Evolutionary conservation across 345 rosid genomes (phyloP).

Genomic region (Cardamine chenopodiifolia): DNA sequence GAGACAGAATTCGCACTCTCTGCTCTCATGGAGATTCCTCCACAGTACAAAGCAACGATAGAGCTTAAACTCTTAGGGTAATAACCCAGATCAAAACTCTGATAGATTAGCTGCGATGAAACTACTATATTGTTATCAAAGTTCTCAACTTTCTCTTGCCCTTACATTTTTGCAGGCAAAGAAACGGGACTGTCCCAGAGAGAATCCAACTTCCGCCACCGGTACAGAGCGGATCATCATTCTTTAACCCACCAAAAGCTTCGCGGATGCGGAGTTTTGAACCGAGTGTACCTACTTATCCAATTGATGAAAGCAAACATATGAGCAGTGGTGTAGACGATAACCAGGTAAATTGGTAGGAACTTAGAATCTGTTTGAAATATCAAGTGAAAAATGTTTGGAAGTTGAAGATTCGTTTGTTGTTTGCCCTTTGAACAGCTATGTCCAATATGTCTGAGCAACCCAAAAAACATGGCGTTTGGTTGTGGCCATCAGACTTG

Average conservation of each 20-base stretch:
- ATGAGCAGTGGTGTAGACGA: constrained; percentile 57
- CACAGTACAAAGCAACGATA: constrained; percentile 88
- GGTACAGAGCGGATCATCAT: constrained; percentile 47
- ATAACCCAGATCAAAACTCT: not conserved
- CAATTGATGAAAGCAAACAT: constrained; percentile 42
- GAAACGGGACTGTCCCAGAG: constrained; percentile 53
- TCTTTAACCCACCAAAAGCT: constrained; percentile 45
- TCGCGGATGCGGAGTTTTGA: constrained; percentile 50
- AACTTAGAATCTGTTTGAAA: constrained; percentile 13
- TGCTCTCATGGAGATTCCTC: constrained; percentile 94
- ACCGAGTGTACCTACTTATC: constrained; percentile 62
- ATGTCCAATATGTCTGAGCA: constrained; percentile 80
- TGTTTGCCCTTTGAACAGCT: constrained; percentile 51
- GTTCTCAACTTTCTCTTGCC: constrained; percentile 16
- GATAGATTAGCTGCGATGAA: not conserved
- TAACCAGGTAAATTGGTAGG: constrained; percentile 53
- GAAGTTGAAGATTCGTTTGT: not conserved
- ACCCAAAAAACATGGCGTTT: constrained; percentile 85
- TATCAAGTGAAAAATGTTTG: not conserved
- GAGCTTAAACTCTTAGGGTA: constrained; percentile 90
- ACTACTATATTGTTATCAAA: not conserved
- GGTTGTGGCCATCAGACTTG: constrained; percentile 99
- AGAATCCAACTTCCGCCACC: constrained; percentile 86
- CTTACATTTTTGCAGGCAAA: constrained; percentile 48
- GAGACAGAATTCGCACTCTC: constrained; percentile 92